A percentile compares a stretch with the other conserved stretches of the same genome.
Evolutionary conservation across 768 basidiomycete species (phyloP).

Genomic region (Lentinula detonsa): DNA sequence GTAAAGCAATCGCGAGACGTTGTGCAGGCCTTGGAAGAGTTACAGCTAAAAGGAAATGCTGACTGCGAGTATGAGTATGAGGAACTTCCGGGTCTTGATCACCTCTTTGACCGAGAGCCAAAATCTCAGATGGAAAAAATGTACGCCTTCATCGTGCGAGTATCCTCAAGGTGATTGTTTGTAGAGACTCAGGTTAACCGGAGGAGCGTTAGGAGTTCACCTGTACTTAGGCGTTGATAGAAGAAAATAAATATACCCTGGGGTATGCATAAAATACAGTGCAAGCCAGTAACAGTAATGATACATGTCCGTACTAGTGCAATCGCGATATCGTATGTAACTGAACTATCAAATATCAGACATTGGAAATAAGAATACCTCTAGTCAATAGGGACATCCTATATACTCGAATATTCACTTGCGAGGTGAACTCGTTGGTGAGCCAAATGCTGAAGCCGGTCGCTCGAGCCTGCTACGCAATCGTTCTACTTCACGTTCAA

Average conservation of each 20-base stretch:
- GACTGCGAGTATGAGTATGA: slow-evolving; percentile 21
- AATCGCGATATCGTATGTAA: neutral
- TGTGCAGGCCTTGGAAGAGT: slow-evolving; percentile 19
- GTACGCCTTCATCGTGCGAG: slow-evolving; percentile 22
- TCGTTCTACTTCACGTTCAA: slow-evolving; percentile 66
- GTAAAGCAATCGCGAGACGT: slow-evolving; percentile 27
- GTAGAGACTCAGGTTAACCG: no score
- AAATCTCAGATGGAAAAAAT: slow-evolving; percentile 26
- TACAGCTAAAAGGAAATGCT: neutral
- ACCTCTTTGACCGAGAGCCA: slow-evolving; percentile 26
- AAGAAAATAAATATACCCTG: no score
- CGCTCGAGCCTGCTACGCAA: slow-evolving; percentile 59
- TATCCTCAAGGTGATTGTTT: slow-evolving; percentile 2
- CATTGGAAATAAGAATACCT: neutral
- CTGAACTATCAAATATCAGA: neutral
- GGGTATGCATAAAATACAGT: neutral
- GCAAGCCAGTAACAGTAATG: neutral
- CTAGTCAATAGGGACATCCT: neutral
- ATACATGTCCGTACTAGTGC: neutral
- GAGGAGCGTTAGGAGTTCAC: no score
- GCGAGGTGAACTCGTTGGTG: slow-evolving; percentile 24
- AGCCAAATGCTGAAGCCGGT: slow-evolving; percentile 35
- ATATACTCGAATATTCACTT: slow-evolving; percentile 13
- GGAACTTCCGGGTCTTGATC: slow-evolving; percentile 26
- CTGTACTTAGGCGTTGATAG: no score